Evolutionary conservation across 768 basidiomycete species (phyloP), one percentile per base, ranked within the genome.

Genomic region (Suillus subluteus): DNA sequence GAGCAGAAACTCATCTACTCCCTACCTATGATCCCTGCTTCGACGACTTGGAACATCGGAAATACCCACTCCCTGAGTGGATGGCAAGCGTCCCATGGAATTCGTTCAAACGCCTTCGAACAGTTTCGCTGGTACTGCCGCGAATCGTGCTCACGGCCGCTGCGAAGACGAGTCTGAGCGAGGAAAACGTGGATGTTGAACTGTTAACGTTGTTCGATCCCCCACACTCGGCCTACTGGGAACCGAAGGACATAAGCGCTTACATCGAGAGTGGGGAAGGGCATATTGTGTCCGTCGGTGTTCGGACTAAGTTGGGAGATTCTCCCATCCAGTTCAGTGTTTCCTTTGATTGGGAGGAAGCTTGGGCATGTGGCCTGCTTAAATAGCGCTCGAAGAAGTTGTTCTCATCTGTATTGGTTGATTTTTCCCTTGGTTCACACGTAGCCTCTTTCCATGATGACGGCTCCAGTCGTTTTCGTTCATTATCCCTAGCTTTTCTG

Each of bases 61-160:
- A 30, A 18, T 43, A 43, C 18, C 40, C 21, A 4, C 56, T 67
- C 13, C 69, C 73, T 12, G 12, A 54, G n/a, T 78, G 77, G 73
- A 67, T 78, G 5, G 41, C 64, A 38, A 65, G 58, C 7, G 69
- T 82, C 32, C 81, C 81, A 1, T 79, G 81, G 56, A 58, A 71
- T 6, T 64, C 67, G 21, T 75, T 82, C 73, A 71, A 68, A 4
- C 75, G 66, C 61, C 75, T 82, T 15, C 50, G 23, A 44, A 52
- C 41, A 6, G 35, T 64, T 62, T 46, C 63, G 21, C 18, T 55
- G 11, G 11, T 23, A 9, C 26, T 61, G 6, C 59, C 41, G 0
- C 59, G 26, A 43, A 30, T 43, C 18, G 40, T 61, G 40, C 16
- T 30, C 41, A 12, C 26, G 23, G 38, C 26, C 26, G 40, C 37